Conservation (phyloP, 331 rosid species). For the Arachis monticola region DNA sequence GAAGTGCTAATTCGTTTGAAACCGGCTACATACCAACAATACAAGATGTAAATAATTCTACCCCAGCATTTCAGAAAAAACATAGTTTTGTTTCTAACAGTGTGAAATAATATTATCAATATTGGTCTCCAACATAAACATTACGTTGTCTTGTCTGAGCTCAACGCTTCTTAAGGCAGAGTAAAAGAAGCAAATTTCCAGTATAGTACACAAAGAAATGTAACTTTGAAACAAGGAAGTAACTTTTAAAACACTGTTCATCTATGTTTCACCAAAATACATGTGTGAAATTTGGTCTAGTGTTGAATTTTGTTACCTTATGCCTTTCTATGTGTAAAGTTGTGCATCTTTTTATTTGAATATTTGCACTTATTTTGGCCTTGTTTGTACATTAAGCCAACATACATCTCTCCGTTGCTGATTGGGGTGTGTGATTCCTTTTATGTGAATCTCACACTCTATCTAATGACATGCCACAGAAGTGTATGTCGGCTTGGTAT, state of each 20-base stretch:
- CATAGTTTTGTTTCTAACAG: neutral
- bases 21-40: slow-evolving; percentile 40
- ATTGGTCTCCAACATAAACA: neutral
- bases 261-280: slow-evolving; percentile 8
- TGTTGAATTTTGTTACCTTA: too few relatives aligned
- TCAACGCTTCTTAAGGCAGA: slow-evolving; percentile 1
- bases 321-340: too few relatives aligned
- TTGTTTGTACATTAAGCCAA: too few relatives aligned
- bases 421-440: too few relatives aligned
- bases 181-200: slow-evolving; percentile 4
- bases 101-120: slow-evolving; percentile 16
- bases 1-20: slow-evolving; percentile 37
- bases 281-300: too few relatives aligned
- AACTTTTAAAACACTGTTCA: slow-evolving; percentile 26
- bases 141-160: slow-evolving; percentile 2
- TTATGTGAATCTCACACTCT: too few relatives aligned
- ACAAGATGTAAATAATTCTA: slow-evolving; percentile 1
- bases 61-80: neutral
- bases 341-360: too few relatives aligned
- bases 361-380: too few relatives aligned
- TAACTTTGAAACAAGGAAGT: slow-evolving; percentile 7
- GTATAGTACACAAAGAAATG: neutral
- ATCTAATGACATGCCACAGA: too few relatives aligned
- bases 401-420: too few relatives aligned
- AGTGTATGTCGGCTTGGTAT: too few relatives aligned